Evolutionary conservation across 2,329 filamentous ascomycete species (phyloP).

Genomic region (Ceratocystis destructans): DNA sequence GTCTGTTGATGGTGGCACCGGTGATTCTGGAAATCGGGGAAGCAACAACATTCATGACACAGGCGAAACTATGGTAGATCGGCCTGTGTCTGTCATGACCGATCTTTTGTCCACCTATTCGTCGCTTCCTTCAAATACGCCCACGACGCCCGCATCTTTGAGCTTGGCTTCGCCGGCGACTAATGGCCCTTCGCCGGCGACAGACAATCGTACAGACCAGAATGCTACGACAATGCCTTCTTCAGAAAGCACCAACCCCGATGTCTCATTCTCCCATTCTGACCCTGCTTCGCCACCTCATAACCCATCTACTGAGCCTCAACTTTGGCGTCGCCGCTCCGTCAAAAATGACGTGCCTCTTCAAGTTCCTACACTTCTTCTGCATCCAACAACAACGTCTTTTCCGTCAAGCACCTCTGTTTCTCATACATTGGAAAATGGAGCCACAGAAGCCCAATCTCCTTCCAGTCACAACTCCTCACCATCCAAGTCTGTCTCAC

Average conservation of each 20-base stretch:
- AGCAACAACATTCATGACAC: constrained; percentile 21
- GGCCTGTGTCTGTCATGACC: constrained; percentile 17
- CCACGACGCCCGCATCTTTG: constrained; percentile 16
- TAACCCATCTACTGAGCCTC: constrained; percentile 19
- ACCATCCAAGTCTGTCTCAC: not conserved
- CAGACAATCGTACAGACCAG: not conserved
- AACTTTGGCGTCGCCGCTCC: constrained; percentile 39
- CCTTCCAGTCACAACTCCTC: not conserved
- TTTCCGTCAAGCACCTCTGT: not conserved
- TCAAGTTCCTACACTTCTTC: constrained; percentile 33
- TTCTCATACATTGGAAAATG: not conserved
- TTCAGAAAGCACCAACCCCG: not conserved
- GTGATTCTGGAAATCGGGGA: not conserved
- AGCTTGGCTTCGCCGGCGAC: constrained; percentile 8
- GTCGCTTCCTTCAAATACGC: constrained; percentile 23
- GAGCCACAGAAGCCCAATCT: not conserved
- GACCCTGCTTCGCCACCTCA: constrained; percentile 5
- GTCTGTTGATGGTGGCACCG: not conserved
- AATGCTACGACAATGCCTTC: not conserved
- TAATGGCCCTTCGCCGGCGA: not conserved
- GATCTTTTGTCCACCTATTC: constrained; percentile 22
- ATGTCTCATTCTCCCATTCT: not conserved
- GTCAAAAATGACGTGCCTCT: constrained; percentile 35
- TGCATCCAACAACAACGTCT: not conserved
- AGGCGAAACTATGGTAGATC: constrained; percentile 20